Evolutionary conservation across 2,329 filamentous ascomycete genomes (phyloP), one percentile per base, ranked within the genome.

Genomic region (Alternaria sp.): DNA sequence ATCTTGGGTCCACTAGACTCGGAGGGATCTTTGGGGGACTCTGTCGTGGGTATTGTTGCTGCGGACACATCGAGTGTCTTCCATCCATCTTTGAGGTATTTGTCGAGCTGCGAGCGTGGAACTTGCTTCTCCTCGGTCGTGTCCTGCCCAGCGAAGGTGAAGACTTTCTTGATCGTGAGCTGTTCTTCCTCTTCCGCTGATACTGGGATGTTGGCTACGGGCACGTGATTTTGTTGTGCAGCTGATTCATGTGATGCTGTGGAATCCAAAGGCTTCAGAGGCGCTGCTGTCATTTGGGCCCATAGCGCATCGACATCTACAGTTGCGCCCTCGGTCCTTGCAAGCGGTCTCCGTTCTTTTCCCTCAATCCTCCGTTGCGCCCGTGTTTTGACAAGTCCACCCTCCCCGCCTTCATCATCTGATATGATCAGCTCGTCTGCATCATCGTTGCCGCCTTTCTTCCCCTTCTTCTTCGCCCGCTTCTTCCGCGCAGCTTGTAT

Each of bases 51-150:
- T n/a, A 58, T 25, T 18, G 63, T 50, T 44, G 65, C 60, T 33
- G 44, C 60, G 9, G 64, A 30, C 15, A 65, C n/a, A 25, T 71
- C 66, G 21, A 61, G 60, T n/a, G 68, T 51, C 58, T 67, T 75
- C 78, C 78, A 79, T 25, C 76, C 77, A 15, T 75, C 71, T 14
- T 72, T 59, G 21, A 73, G 56, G 63, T 78, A 71, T 37, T 69
- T 62, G n/a, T 70, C 71, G 33, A 79, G 70, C 12, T 72, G 66
- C 5, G 75, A 75, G 30, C 72, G 72, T 4, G 87, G 82, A 1
- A 93, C 89, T 11, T 89, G 81, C 75, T 92, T 92, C 75, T 92
- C 89, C 72, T 93, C 91, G 0, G 86, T 90, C 71, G 91, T 88
- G 12, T 90, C 84, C 71, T 90, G 88, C 28, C 91, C 91, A 37